Percentiles rank a stretch among this genome's conserved stretches.
Evolutionary conservation across 1,284 basidiomycete species (phyloP).

Genomic region (Ustilago vetiveriae): DNA sequence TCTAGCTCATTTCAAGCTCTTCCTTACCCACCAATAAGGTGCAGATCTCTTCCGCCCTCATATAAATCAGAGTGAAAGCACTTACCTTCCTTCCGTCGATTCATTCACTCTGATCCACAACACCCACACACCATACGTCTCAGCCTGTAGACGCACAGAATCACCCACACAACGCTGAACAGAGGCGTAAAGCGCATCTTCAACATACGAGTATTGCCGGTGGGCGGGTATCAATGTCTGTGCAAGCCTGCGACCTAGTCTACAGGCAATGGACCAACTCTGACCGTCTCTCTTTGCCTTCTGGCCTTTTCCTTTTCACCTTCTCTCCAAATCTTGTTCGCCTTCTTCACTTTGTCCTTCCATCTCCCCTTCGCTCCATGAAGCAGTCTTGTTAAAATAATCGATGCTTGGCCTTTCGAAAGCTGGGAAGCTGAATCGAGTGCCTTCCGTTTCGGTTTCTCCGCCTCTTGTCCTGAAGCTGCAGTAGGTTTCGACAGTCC

Average conservation of each 20-base stretch:
- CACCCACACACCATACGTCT: too few species aligned
- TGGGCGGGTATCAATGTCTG: too few species aligned
- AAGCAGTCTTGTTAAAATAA: slow-evolving; percentile 47
- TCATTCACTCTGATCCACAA: too few species aligned
- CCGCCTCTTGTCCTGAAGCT: not conserved
- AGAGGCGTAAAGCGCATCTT: too few species aligned
- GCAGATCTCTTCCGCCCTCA: too few species aligned
- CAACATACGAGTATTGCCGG: too few species aligned
- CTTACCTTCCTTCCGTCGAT: too few species aligned
- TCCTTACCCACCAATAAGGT: too few species aligned
- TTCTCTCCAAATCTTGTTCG: slow-evolving; percentile 35
- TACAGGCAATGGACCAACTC: slow-evolving; percentile 39
- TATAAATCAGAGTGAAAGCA: not conserved
- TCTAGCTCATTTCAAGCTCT: too few species aligned
- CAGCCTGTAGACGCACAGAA: too few species aligned
- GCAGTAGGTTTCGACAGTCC: slow-evolving; percentile 10
- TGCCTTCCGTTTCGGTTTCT: slow-evolving; percentile 38
- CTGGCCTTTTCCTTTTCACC: slow-evolving; percentile 38
- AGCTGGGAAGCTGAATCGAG: slow-evolving; percentile 6
- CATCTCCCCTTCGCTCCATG: slow-evolving; percentile 52
- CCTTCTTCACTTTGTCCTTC: slow-evolving; percentile 37
- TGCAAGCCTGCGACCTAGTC: not conserved
- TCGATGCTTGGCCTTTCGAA: slow-evolving; percentile 55
- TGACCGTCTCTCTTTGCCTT: slow-evolving; percentile 35
- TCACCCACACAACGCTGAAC: too few species aligned